Base-by-base conservation (phyloP, 177 flowering plant genomes). In the Telopea speciosissima region DNA sequence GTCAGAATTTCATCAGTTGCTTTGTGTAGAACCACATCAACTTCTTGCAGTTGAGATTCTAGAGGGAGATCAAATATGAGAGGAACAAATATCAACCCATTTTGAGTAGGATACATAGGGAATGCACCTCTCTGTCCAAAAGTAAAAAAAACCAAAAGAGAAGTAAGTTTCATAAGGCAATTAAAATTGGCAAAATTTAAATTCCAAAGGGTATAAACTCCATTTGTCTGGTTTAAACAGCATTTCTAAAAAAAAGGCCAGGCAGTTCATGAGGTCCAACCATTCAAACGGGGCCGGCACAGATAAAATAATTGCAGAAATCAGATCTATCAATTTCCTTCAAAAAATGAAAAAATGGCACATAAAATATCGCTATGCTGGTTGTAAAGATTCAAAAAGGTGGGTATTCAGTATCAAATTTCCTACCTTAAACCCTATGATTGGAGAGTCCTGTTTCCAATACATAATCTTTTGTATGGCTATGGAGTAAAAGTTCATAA, bases 1-100 rank as follows among this genome's bases (percentile, higher is more conserved):
- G 85, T 80, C 42, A 83, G 19, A 70, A 93, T 90, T 70, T 93
- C 96, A 81, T 93, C 98, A 16, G 97, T 93, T 68, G 94, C 98
- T 83, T 92, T 93, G 68, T 93, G 98, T 69, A 93, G 89, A 81
- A 93, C 72, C 3, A 83, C 74, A 72, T 93, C 96, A 73, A 86
- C 85, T 65, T 83, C 80, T 75, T 81, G 76, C 65, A 93, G 67
- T 78, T 93, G 98, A 72, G 81, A 73, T 78, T 83, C 76, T 56
- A 91, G 71, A 66, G 93, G 87, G 19, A 88, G 79, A 64, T 87
- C 85, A 77, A 84, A 87, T 26, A 78, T 83, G 65, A 95, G 76
- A 31, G 99, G 97, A 74, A 90, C 69, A 82, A 95, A 95, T 70
- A 87, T 82, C 83, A 95, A 77, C 61, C 94, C 90, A 65, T 87